A percentile compares a stretch with the other conserved stretches of the same genome.
phyloP scores from a whole-genome alignment of 768 basidiomycete species.

The Trametes cubensis region DNA sequence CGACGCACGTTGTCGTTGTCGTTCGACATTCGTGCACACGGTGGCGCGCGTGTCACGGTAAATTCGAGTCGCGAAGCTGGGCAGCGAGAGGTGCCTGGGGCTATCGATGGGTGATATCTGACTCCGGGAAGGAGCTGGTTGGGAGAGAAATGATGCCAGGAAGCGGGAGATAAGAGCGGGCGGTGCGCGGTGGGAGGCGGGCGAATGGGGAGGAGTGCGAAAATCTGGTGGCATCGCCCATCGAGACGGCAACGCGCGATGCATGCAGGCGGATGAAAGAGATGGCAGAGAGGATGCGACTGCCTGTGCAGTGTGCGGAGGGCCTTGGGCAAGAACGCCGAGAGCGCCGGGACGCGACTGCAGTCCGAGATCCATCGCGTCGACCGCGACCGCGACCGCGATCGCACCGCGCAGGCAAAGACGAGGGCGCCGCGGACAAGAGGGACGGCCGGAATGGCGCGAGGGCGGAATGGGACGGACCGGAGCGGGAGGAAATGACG shows the following conservation, averaged over 20 bases:
- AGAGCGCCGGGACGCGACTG: neutral
- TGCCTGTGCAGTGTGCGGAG: too few species aligned
- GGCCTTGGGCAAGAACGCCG: too few species aligned
- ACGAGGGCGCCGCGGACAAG: neutral
- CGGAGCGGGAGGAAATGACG: constrained; percentile 17
- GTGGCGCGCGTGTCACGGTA: neutral
- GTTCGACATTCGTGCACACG: neutral
- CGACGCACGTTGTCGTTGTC: neutral
- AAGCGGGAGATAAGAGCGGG: constrained; percentile 2
- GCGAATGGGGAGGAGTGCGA: neutral
- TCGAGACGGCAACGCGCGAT: neutral
- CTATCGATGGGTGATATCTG: constrained; percentile 6
- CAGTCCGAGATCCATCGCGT: too few species aligned
- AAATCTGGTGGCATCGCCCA: neutral
- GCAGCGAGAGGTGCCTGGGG: constrained; percentile 1
- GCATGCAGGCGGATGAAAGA: neutral
- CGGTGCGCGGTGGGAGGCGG: neutral
- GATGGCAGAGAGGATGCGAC: neutral
- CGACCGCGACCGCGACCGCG: neutral
- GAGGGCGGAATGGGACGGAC: constrained; percentile 7
- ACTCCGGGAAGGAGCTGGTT: neutral
- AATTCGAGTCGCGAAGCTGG: neutral
- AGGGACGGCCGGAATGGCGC: neutral
- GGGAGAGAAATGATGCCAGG: neutral
- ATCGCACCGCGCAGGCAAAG: neutral